Evolutionary conservation across 345 rosid genomes (phyloP).

Genomic region (Lumnitzera littorea): DNA sequence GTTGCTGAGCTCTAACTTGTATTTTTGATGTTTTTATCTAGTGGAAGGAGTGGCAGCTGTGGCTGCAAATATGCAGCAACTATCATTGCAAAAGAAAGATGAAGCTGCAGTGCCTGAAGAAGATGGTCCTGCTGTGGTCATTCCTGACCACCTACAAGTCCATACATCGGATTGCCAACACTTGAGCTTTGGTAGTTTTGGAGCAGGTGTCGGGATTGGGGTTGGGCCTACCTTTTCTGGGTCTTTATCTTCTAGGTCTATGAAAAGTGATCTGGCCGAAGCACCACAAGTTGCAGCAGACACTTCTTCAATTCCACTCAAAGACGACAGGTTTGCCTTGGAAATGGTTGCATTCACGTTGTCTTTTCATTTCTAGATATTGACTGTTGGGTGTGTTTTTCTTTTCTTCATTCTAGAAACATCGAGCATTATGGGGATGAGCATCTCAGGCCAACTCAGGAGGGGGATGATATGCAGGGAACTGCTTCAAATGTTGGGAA

Average conservation of each 20-base stretch:
- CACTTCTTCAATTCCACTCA: constrained; percentile 35
- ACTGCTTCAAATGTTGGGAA: constrained; percentile 36
- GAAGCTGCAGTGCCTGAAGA: constrained; percentile 43
- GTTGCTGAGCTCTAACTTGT: no score
- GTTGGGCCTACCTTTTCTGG: constrained; percentile 22
- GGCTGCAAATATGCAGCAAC: constrained; percentile 47
- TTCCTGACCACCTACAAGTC: constrained; percentile 89
- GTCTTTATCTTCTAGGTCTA: constrained; percentile 41
- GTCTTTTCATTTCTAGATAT: neutral
- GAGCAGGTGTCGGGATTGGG: constrained; percentile 40
- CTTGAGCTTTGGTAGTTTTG: constrained; percentile 97
- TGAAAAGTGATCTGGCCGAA: constrained; percentile 56
- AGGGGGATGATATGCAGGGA: constrained; percentile 47
- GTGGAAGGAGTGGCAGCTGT: constrained; percentile 53
- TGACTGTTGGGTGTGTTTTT: neutral
- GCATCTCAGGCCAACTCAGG: constrained; percentile 46
- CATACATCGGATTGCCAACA: constrained; percentile 76
- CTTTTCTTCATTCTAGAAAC: constrained; percentile 37
- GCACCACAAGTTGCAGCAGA: constrained; percentile 39
- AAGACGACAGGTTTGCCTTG: constrained; percentile 46
- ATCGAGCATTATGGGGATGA: constrained; percentile 69
- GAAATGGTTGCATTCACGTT: neutral
- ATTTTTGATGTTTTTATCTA: constrained; percentile 19
- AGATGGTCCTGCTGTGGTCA: constrained; percentile 69
- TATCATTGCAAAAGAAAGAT: constrained; percentile 50